phyloP scores from a whole-genome alignment of 2,329 filamentous ascomycete genomes.

The Tolypocladium tundrense region DNA sequence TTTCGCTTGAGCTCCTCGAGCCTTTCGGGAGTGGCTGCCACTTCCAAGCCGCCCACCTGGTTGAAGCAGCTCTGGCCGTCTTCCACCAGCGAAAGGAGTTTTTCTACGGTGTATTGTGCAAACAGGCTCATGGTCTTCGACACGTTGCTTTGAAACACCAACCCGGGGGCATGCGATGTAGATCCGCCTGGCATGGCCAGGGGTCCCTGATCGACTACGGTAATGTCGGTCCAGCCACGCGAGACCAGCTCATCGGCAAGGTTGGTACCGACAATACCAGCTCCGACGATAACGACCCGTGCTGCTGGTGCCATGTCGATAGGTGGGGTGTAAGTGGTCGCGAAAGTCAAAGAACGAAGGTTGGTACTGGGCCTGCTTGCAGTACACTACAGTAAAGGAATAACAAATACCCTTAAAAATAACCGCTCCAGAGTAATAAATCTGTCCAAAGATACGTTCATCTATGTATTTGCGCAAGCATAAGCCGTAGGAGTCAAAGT shows the following conservation, averaged over 20 bases:
- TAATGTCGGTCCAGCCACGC: slow-evolving; percentile 53
- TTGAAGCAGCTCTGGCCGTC: slow-evolving; percentile 41
- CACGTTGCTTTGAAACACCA: slow-evolving; percentile 53
- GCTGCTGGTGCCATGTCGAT: slow-evolving; percentile 10
- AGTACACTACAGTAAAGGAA: neutral
- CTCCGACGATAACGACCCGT: slow-evolving; percentile 49
- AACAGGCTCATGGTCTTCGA: slow-evolving; percentile 48
- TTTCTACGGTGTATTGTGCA: slow-evolving; percentile 52
- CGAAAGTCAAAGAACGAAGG: neutral
- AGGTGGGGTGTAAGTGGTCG: neutral
- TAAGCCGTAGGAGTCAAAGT: too few relatives aligned
- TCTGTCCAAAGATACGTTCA: neutral
- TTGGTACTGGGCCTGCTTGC: neutral
- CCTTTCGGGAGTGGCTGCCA: slow-evolving; percentile 49
- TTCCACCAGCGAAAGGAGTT: slow-evolving; percentile 39
- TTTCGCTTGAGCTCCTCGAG: slow-evolving; percentile 53
- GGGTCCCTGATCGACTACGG: slow-evolving; percentile 54
- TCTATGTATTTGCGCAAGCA: neutral
- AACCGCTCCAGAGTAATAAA: neutral
- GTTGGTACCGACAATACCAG: slow-evolving; percentile 54
- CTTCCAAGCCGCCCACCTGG: slow-evolving; percentile 51
- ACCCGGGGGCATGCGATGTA: slow-evolving; percentile 53
- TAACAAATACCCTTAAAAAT: neutral
- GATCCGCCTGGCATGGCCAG: slow-evolving; percentile 53
- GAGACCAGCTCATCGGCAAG: slow-evolving; percentile 53